phyloP scores from a whole-genome alignment of 2,329 filamentous ascomycete genomes.

The Botryotinia calthae region DNA sequence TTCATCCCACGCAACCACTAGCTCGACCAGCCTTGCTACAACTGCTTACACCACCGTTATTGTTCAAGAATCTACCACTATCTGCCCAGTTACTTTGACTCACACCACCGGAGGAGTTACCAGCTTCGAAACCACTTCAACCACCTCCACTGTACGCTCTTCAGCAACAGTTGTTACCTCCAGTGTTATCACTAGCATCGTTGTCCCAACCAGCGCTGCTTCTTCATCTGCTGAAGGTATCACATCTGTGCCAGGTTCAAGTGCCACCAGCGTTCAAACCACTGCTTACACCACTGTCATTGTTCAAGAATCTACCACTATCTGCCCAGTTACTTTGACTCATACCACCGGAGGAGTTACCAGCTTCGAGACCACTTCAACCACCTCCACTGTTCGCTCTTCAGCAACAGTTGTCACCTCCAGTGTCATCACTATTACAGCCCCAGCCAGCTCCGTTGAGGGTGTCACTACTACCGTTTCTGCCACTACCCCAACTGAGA shows the following conservation, averaged over 20 bases:
- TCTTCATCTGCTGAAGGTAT: background rate
- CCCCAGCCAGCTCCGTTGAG: constrained; percentile 13
- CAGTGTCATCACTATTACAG: constrained; percentile 25
- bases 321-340: constrained; percentile 36
- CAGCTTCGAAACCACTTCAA: constrained; percentile 21
- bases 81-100: constrained; percentile 35
- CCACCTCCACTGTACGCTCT: constrained; percentile 38
- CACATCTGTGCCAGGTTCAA: background rate
- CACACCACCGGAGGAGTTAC: background rate
- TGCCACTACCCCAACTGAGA: constrained; percentile 42
- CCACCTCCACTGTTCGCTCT: constrained; percentile 39
- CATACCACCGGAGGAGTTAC: constrained; percentile 26
- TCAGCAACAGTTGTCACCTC: constrained; percentile 32
- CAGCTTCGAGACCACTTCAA: constrained; percentile 30
- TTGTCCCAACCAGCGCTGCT: background rate
- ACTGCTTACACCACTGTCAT: constrained; percentile 31
- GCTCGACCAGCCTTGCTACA: background rate
- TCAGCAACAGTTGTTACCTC: constrained; percentile 35
- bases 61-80: constrained; percentile 32
- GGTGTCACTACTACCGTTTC: constrained; percentile 23
- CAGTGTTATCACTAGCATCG: constrained; percentile 6
- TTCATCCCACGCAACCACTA: background rate
- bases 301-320: constrained; percentile 32
- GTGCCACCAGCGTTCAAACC: constrained; percentile 16
- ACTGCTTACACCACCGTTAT: constrained; percentile 29